Base-by-base conservation (phyloP, 306 rosid species). In the Cercis canadensis region DNA sequence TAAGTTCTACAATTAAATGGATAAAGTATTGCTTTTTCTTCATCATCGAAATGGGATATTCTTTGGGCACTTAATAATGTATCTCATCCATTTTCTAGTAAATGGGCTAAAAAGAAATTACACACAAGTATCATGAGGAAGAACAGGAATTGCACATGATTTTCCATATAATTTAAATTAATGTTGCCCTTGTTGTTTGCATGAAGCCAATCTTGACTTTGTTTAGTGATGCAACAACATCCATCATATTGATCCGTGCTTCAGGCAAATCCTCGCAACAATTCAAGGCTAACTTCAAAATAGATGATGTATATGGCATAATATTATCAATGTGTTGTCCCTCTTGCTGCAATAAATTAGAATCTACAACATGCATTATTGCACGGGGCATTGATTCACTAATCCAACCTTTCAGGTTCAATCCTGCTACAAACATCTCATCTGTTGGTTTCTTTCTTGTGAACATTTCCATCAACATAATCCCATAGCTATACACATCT, bases 401-500 rank as follows among this genome's bases (percentile, higher is more conserved):
- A 41, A 62, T 52, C 80, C 74, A 67, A 15, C 6, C 36, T 49
- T 21, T 75, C 41, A 75, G 1, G 10, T 14, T 67, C 75, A 40
- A 34, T 18, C 59, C 69, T 15, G 56, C 75, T 4, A 0, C 49
- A 16, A 75, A 67, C 64, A 67, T 75, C 0, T 58, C 68, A 67
- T 57, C 32, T 7, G 80, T 67, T 18, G 75, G 80, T 21, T 40
- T 40, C 45, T 5, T 67, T 9, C 11, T 59, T 58, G 75, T 75
- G 16, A 58, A 75, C 4, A 21, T 51, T 32, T 75, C 80, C 46
- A 75, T 15, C 64, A 24, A 24, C 29, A 24, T 24, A 24, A 24
- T 24, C 29, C 29, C 29, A 24, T 24, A 24, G 29, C 29, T 75
- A 6, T 75, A 59, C 31, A 67, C 80, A 41, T 75, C 75, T 4